Base-by-base conservation (phyloP, 2,329 filamentous ascomycete genomes). In the Parastagonospora avenae region DNA sequence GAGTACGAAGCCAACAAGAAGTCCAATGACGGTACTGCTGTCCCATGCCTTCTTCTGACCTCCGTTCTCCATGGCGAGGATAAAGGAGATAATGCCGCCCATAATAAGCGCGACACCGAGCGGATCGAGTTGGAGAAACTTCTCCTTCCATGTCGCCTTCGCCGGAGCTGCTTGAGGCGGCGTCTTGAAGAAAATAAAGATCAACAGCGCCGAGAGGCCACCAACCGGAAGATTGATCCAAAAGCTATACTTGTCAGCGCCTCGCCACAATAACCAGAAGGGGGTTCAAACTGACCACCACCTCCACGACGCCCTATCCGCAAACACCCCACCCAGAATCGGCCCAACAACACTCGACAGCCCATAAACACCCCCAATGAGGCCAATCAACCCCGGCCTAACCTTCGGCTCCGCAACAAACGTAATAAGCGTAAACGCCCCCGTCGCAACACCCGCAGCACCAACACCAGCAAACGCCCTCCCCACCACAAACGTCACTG, bases 31-130 rank as follows among this genome's bases (percentile, higher is more conserved):
- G 4, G 62, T 62, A n/a, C 67, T 57, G 28, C 52, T 59, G 15
- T 54, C 46, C 71, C 69, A 74, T 0, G 64, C n/a, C 39, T 71
- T 50, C 7, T 52, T 57, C 5, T 52, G 49, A 1, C 72, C 70
- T 2, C 77, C 79, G 62, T 74, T 80, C 52, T 82, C 77, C 4
- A 82, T 64, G 1, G 76, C 78, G 0, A 82, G 70, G 9, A 81
- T 57, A 30, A 77, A 73, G 55, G 69, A 76, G 15, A 77, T 51
- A n/a, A 74, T 55, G 6, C 68, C 67, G 1, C 65, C 72, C 52
- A 80, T 70, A 7, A 79, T 54, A 19, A 79, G 59, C n/a, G 68
- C 55, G 0, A 68, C 66, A 1, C 80, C 81, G 0, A 73, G 50
- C 1, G 74, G 59, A 48, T 83, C 80, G 49, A 82, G 70, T 27